Percentiles rank a stretch among this genome's conserved stretches.
Conservation (phyloP, 139 green algal genomes). For the Chlamydomonas applanata region DNA sequence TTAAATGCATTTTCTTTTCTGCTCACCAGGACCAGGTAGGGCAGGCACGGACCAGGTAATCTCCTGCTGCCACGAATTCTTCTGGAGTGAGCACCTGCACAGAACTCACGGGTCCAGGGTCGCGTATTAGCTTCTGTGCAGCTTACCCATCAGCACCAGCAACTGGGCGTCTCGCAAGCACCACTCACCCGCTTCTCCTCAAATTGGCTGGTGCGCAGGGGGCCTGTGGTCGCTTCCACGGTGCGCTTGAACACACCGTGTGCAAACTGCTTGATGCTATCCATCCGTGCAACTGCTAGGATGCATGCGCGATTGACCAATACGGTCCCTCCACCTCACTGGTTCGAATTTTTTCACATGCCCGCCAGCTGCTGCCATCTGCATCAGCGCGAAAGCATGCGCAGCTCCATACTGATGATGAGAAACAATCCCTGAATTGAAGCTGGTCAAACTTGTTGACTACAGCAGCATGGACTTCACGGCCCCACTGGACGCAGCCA, state of each 20-base stretch:
- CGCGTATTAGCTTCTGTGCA: background rate
- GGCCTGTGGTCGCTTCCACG: slow-evolving; percentile 39
- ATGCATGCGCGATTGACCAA: too few relatives aligned
- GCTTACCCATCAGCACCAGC: background rate
- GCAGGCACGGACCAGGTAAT: slow-evolving; percentile 81
- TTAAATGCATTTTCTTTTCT: too few relatives aligned
- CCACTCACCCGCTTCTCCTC: slow-evolving; percentile 50
- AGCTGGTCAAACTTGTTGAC: background rate
- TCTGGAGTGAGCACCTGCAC: slow-evolving; percentile 82
- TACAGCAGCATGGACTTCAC: slow-evolving; percentile 1
- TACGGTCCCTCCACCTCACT: too few relatives aligned
- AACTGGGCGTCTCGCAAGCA: background rate
- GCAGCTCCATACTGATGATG: too few relatives aligned
- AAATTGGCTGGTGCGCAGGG: slow-evolving; percentile 47
- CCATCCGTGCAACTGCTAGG: background rate
- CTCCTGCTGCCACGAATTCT: slow-evolving; percentile 81
- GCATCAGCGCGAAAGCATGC: too few relatives aligned
- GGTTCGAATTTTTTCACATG: too few relatives aligned
- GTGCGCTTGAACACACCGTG: slow-evolving; percentile 49
- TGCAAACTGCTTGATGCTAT: slow-evolving; percentile 28
- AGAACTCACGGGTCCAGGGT: background rate
- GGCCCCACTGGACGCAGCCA: slow-evolving; percentile 10
- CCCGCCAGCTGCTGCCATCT: too few relatives aligned
- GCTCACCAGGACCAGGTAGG: slow-evolving; percentile 84
- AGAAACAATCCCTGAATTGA: too few relatives aligned